Evolutionary conservation across 768 basidiomycete genomes (phyloP), one percentile per base, ranked within the genome.

Genomic region (Amylocystis lapponica): DNA sequence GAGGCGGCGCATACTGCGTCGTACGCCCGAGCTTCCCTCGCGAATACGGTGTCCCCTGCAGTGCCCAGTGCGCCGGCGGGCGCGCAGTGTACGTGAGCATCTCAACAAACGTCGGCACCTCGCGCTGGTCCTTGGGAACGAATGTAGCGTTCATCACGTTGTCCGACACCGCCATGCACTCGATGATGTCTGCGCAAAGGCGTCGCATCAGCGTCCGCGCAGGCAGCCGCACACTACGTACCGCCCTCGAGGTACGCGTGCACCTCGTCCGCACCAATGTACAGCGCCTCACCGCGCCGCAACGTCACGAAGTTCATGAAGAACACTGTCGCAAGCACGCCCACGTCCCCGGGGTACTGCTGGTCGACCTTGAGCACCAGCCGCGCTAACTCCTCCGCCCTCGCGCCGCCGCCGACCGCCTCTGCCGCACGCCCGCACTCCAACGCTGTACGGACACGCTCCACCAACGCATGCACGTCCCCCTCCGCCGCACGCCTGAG

Each of bases 171-270:
- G 74, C 74, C 75, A 78, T 79, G 59, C 74, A 78, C 52, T 78
- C 77, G 63, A 80, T 74, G 59, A 79, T 79, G 50, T 80, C 76
- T 76, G 46, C 9, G 13, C 22, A 0, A 13, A 9, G 8, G 3
- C 2, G 25, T 39, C 49, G 42, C 23, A 6, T 14, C 11, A 11
- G 23, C 12, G 23, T 9, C 20, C 19, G 33, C 14, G 23, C 9
- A 13, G 17, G 8, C 16, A n/a, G 32, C 27, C 5, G 21, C n/a
- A 25, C 17, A 14, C 17, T 20, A 31, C 58, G 48, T 34, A 76
- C 76, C 75, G 53, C 78, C 78, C 36, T 68, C 68, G 37, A 80
- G 68, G 57, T 79, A 79, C 3, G 78, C 78, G 51, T 80, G 78
- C 2, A 76, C 71, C 52, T 76, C 74, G 49, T 77, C 70, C 1